Conservation (phyloP, 1,284 basidiomycete genomes). For the Omphalotus olearius region DNA sequence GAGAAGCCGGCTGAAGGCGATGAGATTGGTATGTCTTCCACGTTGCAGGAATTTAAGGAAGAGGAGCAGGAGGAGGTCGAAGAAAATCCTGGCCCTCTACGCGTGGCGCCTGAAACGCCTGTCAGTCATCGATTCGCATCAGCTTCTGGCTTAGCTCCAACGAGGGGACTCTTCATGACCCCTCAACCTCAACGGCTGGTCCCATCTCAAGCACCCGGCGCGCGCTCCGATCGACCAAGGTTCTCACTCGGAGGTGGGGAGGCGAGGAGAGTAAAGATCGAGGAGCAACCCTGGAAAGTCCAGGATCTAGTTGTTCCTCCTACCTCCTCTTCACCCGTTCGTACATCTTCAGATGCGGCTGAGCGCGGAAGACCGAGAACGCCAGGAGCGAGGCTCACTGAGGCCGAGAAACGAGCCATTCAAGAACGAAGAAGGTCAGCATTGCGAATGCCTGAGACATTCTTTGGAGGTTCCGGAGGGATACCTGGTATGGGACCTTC, state of each 20-base stretch:
- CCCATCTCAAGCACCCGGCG: slow-evolving; percentile 7
- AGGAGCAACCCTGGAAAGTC: slow-evolving; percentile 50
- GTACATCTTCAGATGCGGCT: neutral
- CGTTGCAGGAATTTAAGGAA: neutral
- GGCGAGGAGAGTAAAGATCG: slow-evolving; percentile 37
- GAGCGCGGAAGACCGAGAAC: neutral
- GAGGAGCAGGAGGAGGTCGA: neutral
- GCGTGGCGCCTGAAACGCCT: neutral
- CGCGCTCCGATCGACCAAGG: slow-evolving; percentile 12
- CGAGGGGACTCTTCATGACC: slow-evolving; percentile 46
- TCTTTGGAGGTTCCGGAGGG: slow-evolving; percentile 11
- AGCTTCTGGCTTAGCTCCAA: neutral
- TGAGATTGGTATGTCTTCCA: neutral
- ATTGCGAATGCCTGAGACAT: slow-evolving; percentile 8
- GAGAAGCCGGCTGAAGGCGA: neutral
- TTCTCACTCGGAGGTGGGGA: slow-evolving; percentile 39
- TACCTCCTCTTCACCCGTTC: slow-evolving; percentile 1
- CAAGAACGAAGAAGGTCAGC: slow-evolving; percentile 12
- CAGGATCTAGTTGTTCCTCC: slow-evolving; percentile 46
- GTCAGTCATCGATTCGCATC: neutral
- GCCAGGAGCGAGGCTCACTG: neutral
- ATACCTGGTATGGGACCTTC: slow-evolving; percentile 9
- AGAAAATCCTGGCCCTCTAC: slow-evolving; percentile 1
- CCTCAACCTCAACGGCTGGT: slow-evolving; percentile 31
- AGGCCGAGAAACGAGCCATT: slow-evolving; percentile 12